Base-by-base conservation (phyloP, 169 alveolate genomes). In the Plasmodium fragile region DNA sequence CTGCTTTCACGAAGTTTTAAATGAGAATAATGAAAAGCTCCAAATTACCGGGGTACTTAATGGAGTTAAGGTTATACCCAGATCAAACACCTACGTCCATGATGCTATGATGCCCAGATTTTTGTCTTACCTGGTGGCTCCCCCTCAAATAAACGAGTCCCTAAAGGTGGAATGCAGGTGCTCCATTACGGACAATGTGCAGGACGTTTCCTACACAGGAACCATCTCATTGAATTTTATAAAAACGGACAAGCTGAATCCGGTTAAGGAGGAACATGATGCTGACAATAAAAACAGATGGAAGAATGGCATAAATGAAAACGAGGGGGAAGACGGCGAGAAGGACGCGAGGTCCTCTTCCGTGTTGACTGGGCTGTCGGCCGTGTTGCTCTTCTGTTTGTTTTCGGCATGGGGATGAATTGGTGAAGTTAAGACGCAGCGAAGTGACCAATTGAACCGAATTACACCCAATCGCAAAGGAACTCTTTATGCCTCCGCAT, bases 1-100 rank as follows among this genome's bases (percentile, higher is more conserved):
- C 18, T 81, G 89, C 69, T 81, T 81, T 81, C 65, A 81, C 41
- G 70, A 11, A 25, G 89, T 81, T 81, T 53, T 25, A 5, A 52
- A 45, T 81, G 89, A 81, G 18, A 22, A 81, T 16, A 53, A 81
- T 81, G 13, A 81, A 55, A 39, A 32, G 36, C 8, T 11, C 22
- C 73, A 81, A 52, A 53, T 81, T 52, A 10, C 32, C 4, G 89
- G 89, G 18, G 13, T 81, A 41, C 30, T 81, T 81, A 81, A 55
- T 81, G 89, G 79, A 5, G 89, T n/a, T 25, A 81, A 28, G 25
- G 89, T 81, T 32, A 81, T 81, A 25, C 89, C 89, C 8, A 49
- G 70, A 81, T 3, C 45, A n/a, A 10, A 8, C 69, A 52, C 70
- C 18, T 81, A 81, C 41, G 22, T 52, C 39, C 59, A 30, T 53